These are phyloP conservation scores for Desmodesmus armatus DNA, from an alignment of 139 green algal species.

Conservation along the genomic window DNA sequence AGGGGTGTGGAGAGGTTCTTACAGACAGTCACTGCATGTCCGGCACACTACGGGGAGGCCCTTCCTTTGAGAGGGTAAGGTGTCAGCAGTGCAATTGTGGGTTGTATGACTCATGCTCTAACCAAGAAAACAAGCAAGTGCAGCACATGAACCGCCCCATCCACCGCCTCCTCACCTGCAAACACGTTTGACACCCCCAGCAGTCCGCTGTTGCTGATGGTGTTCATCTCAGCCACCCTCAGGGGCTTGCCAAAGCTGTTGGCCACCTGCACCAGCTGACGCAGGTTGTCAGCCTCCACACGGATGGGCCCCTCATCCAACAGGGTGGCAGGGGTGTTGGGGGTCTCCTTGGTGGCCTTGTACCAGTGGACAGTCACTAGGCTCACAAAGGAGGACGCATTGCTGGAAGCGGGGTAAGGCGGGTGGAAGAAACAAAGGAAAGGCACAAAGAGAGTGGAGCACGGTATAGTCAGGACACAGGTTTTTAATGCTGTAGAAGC, in stretches of 20 bases:
- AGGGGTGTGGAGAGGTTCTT: no score
- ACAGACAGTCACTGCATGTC: no score
- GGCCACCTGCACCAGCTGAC: constrained; percentile 4
- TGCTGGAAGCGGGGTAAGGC: not conserved
- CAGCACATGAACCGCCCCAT: no score
- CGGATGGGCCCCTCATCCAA: constrained; percentile 46
- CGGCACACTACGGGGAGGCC: no score
- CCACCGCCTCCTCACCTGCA: no score
- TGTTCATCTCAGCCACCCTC: constrained; percentile 46
- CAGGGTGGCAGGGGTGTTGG: constrained; percentile 41
- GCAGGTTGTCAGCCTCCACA: constrained; percentile 46
- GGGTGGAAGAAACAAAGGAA: not conserved
- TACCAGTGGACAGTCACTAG: constrained; percentile 46
- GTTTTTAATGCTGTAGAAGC: no score
- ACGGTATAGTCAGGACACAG: no score
- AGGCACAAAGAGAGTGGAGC: no score
- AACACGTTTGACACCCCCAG: constrained; percentile 43
- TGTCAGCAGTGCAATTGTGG: no score
- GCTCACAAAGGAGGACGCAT: not conserved
- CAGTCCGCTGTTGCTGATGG: constrained; percentile 49
- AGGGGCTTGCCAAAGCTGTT: constrained; percentile 38
- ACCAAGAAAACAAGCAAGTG: no score
- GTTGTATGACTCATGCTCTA: no score
- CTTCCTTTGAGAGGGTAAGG: no score
- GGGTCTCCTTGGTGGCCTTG: constrained; percentile 49